These are phyloP conservation scores for Fusarium incarnatum DNA, from an alignment of 2,329 filamentous ascomycete species.

Conservation along the genomic window DNA sequence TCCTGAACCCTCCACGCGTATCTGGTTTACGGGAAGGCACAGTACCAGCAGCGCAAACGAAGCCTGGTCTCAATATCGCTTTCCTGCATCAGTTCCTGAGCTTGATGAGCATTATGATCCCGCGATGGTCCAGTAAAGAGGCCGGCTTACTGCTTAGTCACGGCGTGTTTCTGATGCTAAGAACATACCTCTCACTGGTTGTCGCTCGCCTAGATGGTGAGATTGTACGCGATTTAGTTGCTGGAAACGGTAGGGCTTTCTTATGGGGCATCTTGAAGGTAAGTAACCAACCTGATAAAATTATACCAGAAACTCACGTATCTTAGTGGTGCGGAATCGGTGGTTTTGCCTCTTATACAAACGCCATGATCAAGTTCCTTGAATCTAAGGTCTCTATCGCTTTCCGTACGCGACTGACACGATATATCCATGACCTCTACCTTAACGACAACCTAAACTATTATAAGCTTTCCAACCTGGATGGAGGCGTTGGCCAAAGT, in stretches of 20 bases:
- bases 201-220: constrained; percentile 94
- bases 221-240: constrained; percentile 96
- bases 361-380: constrained; percentile 98
- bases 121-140: constrained; percentile 94
- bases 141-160: constrained; percentile 90
- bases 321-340: constrained; percentile 88
- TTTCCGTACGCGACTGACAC: constrained; percentile 91
- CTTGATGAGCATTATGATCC: constrained; percentile 97
- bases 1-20: constrained; percentile 88
- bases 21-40: constrained; percentile 79
- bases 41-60: constrained; percentile 89
- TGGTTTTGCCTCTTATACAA: constrained; percentile 94
- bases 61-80: constrained; percentile 92
- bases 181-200: constrained; percentile 93
- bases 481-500: constrained; percentile 90
- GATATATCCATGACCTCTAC: constrained; percentile 98
- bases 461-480: constrained; percentile 92
- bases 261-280: constrained; percentile 87
- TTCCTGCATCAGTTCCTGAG: constrained; percentile 98
- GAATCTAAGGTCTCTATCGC: constrained; percentile 98
- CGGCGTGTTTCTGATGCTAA: constrained; percentile 86
- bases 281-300: constrained; percentile 29
- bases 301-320: constrained; percentile 1
- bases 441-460: constrained; percentile 95
- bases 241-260: constrained; percentile 89